These are phyloP conservation scores for Lotmaria passim DNA, from an alignment of 208 protist species.

Conservation along the genomic window DNA sequence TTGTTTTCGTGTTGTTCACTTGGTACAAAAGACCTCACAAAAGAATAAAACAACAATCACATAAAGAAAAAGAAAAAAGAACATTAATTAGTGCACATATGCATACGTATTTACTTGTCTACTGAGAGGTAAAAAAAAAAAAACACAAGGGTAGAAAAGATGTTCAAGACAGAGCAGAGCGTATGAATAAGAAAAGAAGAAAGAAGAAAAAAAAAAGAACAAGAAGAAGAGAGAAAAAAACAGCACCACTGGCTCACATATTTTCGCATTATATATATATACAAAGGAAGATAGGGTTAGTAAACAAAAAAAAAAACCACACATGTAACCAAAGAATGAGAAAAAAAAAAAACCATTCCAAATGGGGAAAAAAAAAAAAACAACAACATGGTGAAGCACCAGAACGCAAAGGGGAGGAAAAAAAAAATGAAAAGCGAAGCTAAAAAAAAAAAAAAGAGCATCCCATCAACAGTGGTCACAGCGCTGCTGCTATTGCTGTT, in stretches of 20 bases:
- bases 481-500: background rate
- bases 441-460: background rate
- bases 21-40: too few species aligned
- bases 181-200: conserved; percentile 10
- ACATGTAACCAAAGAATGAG: too few species aligned
- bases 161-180: conserved; percentile 6
- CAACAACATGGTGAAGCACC: background rate
- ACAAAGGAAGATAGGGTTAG: conserved; percentile 1
- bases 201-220: background rate
- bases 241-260: too few species aligned
- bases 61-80: background rate
- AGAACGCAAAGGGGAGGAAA: background rate
- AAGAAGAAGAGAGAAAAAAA: background rate
- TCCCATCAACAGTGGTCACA: too few species aligned
- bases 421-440: background rate
- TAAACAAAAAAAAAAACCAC: conserved; percentile 17
- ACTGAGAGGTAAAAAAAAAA: conserved; percentile 16
- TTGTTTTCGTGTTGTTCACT: too few species aligned
- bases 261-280: too few species aligned
- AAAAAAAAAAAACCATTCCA: conserved; percentile 12
- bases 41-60: background rate
- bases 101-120: background rate
- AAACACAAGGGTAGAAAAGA: background rate
- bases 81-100: background rate
- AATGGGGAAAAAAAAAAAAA: background rate